Evolutionary conservation across 177 flowering plant genomes (phyloP), one percentile per base, ranked within the genome.

Genomic region (Tripterygium wilfordii): DNA sequence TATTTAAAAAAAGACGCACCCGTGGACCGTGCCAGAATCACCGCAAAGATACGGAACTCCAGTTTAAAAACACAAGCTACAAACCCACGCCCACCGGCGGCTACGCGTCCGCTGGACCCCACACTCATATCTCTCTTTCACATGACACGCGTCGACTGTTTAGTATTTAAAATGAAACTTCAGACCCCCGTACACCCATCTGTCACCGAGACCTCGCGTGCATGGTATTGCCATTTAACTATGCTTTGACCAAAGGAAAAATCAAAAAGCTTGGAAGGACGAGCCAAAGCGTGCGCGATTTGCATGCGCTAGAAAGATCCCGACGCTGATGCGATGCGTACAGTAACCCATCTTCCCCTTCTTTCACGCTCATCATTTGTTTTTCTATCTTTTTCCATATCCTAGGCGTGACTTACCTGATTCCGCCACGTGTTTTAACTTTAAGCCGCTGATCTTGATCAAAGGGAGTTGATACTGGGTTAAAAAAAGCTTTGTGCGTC

Each of bases 231-330:
- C 55, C 67, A 48, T 45, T 57, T 57, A 56, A 41, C 48, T 9
- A 40, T 28, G 9, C 41, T 63, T 56, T 63, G 67, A 56, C 61
- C 60, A 37, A 54, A 17, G 8, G 25, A 46, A 22, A 23, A 5
- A 2, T 3, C n/a, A 28, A 45, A 1, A 2, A 13, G n/a, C n/a
- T n/a, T 64, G 17, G 56, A 49, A 42, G 8, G 29, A 24, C 50
- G 64, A 64, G 63, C 68, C 64, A 24, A 53, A 44, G 68, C 68
- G 64, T 64, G 68, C 68, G 16, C 45, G 2, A 47, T n/a, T 30
- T 64, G 64, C 68, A 49, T 54, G 61, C 56, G 52, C 48, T 26
- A 8, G 30, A 38, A 48, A 43, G 51, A 48, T 58, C 62, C 67
- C 54, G 19, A 57, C 67, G 54, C 37, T 32, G 62, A 63, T 42